These are phyloP conservation scores for Selaginella tamariscina DNA, from an alignment of 75 land plant species.

Conservation along the genomic window DNA sequence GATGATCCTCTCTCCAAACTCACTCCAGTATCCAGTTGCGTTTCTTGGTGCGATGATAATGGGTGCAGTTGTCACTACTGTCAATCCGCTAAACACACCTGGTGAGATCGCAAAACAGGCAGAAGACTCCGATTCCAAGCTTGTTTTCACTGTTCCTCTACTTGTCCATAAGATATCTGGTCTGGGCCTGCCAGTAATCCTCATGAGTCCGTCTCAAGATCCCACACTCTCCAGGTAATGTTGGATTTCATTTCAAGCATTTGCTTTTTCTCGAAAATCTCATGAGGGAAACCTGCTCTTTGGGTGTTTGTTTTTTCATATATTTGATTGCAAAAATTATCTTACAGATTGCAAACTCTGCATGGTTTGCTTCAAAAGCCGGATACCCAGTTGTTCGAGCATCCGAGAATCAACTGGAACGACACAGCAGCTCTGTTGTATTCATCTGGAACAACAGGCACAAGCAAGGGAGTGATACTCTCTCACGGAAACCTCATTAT, in stretches of 20 bases:
- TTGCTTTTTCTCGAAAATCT: too few species aligned
- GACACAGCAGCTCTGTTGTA: conserved; percentile 34
- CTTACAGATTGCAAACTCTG: too few species aligned
- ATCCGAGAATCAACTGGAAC: conserved; percentile 12
- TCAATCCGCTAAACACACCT: conserved; percentile 42
- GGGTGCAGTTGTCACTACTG: conserved; percentile 45
- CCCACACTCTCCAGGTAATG: too few species aligned
- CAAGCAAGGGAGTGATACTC: conserved; percentile 32
- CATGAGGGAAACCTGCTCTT: too few species aligned
- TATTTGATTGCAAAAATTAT: too few species aligned
- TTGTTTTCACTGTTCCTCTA: neutral
- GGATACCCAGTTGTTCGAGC: too few species aligned
- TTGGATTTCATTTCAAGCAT: too few species aligned
- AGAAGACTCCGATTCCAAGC: neutral
- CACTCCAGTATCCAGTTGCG: conserved; percentile 41
- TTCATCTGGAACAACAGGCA: conserved; percentile 42
- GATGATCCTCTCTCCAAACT: conserved; percentile 47
- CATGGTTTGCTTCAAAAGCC: too few species aligned
- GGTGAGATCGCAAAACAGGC: conserved; percentile 59
- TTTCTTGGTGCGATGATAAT: conserved; percentile 35
- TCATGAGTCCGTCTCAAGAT: neutral
- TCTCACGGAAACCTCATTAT: conserved; percentile 40
- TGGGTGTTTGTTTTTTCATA: too few species aligned
- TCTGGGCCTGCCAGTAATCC: conserved; percentile 27
- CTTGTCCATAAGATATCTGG: conserved; percentile 24